Percentiles rank a stretch among this genome's conserved stretches.
Conservation (phyloP, 352 stramenopile species). For the Globisporangium uncinulatum region DNA sequence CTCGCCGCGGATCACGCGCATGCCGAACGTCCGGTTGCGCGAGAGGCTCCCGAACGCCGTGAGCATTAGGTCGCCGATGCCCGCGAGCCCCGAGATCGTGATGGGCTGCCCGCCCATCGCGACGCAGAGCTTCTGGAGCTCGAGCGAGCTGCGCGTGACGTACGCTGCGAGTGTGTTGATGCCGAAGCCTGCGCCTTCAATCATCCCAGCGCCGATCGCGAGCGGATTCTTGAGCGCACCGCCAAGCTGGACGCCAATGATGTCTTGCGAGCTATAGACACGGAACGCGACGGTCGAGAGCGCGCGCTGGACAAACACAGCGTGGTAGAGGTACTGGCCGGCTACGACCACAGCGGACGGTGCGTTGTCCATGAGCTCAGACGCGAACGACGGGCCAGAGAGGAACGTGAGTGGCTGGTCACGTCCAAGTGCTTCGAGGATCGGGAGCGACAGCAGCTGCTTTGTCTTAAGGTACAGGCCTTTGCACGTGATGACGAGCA, state of each 20-base stretch:
- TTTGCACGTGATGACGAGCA: constrained; percentile 94
- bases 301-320: constrained; percentile 74
- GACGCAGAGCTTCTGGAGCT: constrained; percentile 95
- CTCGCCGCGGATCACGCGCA: constrained; percentile 90
- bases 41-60: constrained; percentile 96
- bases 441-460: constrained; percentile 94
- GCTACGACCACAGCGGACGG: constrained; percentile 95
- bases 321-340: constrained; percentile 89
- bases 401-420: constrained; percentile 95
- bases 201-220: constrained; percentile 96
- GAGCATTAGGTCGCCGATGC: constrained; percentile 93
- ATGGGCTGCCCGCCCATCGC: constrained; percentile 92
- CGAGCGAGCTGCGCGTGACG: constrained; percentile 93
- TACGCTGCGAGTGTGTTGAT: constrained; percentile 95
- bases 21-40: constrained; percentile 93
- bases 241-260: constrained; percentile 95
- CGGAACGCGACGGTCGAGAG: constrained; percentile 91
- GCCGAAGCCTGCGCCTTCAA: constrained; percentile 94
- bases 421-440: constrained; percentile 87
- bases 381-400: constrained; percentile 93
- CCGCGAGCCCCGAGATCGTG: constrained; percentile 93
- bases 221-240: constrained; percentile 98
- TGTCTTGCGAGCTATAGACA: constrained; percentile 92
- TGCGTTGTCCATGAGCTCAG: constrained; percentile 94
- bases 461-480: constrained; percentile 94